phyloP scores from a whole-genome alignment of 108 stramenopile genomes.

The Fistulifera pelliculosa region DNA sequence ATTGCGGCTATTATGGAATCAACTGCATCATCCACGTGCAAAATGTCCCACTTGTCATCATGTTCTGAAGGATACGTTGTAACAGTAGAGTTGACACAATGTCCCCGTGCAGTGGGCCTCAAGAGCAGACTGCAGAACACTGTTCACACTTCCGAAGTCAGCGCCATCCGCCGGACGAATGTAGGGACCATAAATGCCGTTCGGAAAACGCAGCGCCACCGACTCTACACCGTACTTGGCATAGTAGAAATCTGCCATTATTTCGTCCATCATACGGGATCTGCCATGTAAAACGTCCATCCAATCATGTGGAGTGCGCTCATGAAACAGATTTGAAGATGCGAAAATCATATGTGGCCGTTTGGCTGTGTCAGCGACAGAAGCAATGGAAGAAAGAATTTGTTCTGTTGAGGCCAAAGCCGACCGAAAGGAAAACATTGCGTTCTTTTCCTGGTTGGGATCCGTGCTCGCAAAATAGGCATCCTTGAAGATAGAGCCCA shows the following conservation, averaged over 20 bases:
- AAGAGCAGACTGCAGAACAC: constrained; percentile 19
- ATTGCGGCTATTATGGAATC: constrained; percentile 62
- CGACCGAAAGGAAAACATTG: constrained; percentile 45
- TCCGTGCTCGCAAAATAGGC: constrained; percentile 2
- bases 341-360: constrained; percentile 31
- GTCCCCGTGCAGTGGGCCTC: constrained; percentile 14
- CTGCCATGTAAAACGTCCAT: constrained; percentile 1
- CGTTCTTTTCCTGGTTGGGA: constrained; percentile 19
- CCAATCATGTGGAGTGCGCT: too few species aligned
- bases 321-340: constrained; percentile 4
- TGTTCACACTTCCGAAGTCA: constrained; percentile 13
- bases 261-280: constrained; percentile 42
- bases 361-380: constrained; percentile 1
- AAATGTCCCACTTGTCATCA: constrained; percentile 32
- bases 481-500: constrained; percentile 7
- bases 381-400: constrained; percentile 18
- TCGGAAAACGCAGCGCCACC: constrained; percentile 47
- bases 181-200: constrained; percentile 63
- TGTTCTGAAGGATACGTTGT: constrained; percentile 19
- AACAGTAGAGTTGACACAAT: constrained; percentile 13
- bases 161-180: constrained; percentile 40
- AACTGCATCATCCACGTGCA: constrained; percentile 66
- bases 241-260: constrained; percentile 55
- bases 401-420: constrained; percentile 65
- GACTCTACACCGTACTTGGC: constrained; percentile 24